Percentiles rank a stretch among this genome's conserved stretches.
phyloP scores from a whole-genome alignment of 129 eudicot genomes.

The Artemisia argyi region DNA sequence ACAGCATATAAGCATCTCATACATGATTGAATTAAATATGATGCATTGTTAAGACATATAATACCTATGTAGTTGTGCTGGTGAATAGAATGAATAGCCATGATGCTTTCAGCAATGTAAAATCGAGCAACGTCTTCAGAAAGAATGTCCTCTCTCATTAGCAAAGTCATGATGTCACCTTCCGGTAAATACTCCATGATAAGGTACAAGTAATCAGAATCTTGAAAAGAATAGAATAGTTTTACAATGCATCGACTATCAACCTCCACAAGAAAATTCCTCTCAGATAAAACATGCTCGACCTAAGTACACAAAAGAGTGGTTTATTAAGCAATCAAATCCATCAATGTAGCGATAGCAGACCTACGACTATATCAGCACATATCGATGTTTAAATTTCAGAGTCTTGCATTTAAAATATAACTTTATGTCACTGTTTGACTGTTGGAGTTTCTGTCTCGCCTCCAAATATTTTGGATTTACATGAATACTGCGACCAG shows the following conservation, averaged over 20 bases:
- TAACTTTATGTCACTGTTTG: too few relatives aligned
- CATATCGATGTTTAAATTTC: too few relatives aligned
- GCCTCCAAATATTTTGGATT: too few relatives aligned
- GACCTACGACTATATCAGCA: too few relatives aligned
- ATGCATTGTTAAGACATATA: not conserved
- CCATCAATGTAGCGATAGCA: conserved; percentile 3
- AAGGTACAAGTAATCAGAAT: conserved; percentile 78
- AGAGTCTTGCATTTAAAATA: too few relatives aligned
- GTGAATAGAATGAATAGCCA: conserved; percentile 84
- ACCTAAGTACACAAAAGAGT: conserved; percentile 39
- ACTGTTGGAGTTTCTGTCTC: too few relatives aligned
- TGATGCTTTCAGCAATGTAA: conserved; percentile 88
- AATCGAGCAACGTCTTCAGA: conserved; percentile 90
- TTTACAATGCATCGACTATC: conserved; percentile 93
- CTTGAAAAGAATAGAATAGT: conserved; percentile 88
- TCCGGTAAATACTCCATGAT: conserved; percentile 96
- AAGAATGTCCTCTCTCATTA: conserved; percentile 88
- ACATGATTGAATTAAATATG: conserved; percentile 45
- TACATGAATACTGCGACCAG: too few relatives aligned
- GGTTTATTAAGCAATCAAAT: conserved; percentile 13
- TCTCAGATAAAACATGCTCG: conserved; percentile 90
- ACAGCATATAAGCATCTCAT: conserved; percentile 82
- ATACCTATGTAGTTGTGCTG: conserved; percentile 82
- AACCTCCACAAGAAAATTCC: conserved; percentile 93
- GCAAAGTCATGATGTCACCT: conserved; percentile 91